A percentile compares a stretch with the other conserved stretches of the same genome.
Conservation (phyloP, 257 asterid genomes). For the Ophiorrhiza pumila region DNA sequence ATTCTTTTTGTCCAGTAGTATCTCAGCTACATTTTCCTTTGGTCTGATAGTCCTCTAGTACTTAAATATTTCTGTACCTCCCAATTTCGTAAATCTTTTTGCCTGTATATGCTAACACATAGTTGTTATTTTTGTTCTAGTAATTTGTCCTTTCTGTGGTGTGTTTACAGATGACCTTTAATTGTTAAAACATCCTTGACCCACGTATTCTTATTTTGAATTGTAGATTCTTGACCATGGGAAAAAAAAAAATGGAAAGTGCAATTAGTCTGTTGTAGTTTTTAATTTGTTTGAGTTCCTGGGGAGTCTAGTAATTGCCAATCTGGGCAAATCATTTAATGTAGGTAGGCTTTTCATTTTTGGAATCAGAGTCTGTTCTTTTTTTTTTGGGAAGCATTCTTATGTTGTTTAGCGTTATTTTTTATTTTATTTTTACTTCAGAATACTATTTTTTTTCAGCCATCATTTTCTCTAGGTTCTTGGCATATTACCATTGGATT, state of each 20-base stretch:
- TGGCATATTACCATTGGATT: not conserved
- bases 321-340: not conserved
- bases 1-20: not conserved
- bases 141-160: not conserved
- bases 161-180: not conserved
- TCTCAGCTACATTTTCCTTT: conserved; percentile 5
- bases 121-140: not conserved
- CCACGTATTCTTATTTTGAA: not conserved
- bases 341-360: not conserved
- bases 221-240: not conserved
- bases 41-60: not conserved
- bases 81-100: not conserved
- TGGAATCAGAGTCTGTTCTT: not conserved
- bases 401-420: no score
- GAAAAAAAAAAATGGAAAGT: not conserved
- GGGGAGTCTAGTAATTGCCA: not conserved
- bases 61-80: no score
- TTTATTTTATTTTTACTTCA: not conserved
- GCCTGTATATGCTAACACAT: not conserved
- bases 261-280: conserved; percentile 1
- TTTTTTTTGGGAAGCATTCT: not conserved
- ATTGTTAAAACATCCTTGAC: not conserved
- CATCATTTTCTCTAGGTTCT: not conserved
- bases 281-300: not conserved
- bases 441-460: not conserved